Conservation (phyloP, 2,329 filamentous ascomycete species). For the Chaetomium olivaceum region DNA sequence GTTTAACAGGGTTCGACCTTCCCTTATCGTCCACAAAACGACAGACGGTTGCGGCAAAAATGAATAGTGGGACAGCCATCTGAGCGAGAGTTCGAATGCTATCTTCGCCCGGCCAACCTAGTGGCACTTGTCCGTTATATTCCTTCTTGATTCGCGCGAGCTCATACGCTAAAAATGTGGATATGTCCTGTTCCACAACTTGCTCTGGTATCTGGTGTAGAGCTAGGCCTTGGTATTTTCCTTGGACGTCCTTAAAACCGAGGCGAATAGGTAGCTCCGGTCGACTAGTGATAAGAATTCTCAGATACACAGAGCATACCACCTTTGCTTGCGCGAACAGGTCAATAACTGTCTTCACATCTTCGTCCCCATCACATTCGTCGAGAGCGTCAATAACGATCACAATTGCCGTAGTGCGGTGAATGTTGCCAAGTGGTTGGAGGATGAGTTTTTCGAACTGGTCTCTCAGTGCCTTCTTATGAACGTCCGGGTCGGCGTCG, state of each 20-base stretch:
- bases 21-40: constrained; percentile 33
- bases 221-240: constrained; percentile 33
- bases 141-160: constrained; percentile 36
- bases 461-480: constrained; percentile 35
- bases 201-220: constrained; percentile 3
- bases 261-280: constrained; percentile 43
- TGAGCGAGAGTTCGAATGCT: constrained; percentile 18
- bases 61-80: constrained; percentile 36
- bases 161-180: constrained; percentile 37
- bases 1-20: constrained; percentile 28
- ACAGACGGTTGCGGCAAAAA: constrained; percentile 36
- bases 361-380: constrained; percentile 31
- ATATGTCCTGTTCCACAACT: constrained; percentile 42
- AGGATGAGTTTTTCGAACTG: constrained; percentile 47
- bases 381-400: constrained; percentile 28
- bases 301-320: constrained; percentile 30
- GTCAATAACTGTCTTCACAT: constrained; percentile 37
- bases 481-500: constrained; percentile 33
- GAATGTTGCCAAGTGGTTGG: constrained; percentile 31
- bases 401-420: neutral
- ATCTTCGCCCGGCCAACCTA: constrained; percentile 22
- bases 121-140: constrained; percentile 33
- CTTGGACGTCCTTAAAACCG: constrained; percentile 37
- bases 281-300: constrained; percentile 46
- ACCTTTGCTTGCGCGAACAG: constrained; percentile 31